Evolutionary conservation across 345 rosid species (phyloP).

Genomic region (Pistacia integerrima): DNA sequence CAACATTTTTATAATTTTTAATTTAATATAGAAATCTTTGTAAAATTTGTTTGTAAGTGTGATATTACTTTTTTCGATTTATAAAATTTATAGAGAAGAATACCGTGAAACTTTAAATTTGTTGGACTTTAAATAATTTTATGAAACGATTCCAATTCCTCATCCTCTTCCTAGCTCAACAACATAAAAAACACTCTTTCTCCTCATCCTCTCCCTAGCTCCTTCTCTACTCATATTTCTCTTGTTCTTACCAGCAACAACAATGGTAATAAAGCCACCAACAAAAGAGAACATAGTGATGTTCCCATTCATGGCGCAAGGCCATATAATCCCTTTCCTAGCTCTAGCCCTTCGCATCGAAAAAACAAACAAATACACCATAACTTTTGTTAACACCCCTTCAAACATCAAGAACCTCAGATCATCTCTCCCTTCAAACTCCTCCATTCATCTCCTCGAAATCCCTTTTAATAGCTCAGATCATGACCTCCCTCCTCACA

Average conservation of each 20-base stretch:
- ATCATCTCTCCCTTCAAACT: slow-evolving; percentile 32
- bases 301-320: slow-evolving; percentile 49
- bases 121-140: too few species aligned
- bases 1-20: too few species aligned
- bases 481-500: slow-evolving; percentile 48
- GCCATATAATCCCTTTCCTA: slow-evolving; percentile 46
- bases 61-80: too few species aligned
- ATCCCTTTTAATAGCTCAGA: slow-evolving; percentile 40
- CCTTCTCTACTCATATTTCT: too few species aligned
- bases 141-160: too few species aligned
- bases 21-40: too few species aligned
- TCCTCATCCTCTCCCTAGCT: too few species aligned
- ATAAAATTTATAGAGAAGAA: too few species aligned
- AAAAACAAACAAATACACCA: slow-evolving; percentile 13
- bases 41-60: too few species aligned
- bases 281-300: slow-evolving; percentile 22
- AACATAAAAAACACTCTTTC: too few species aligned
- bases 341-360: slow-evolving; percentile 43
- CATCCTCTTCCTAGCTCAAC: too few species aligned
- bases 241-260: neutral
- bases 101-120: too few species aligned
- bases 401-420: slow-evolving; percentile 38
- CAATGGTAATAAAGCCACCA: neutral
- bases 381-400: slow-evolving; percentile 45
- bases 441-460: slow-evolving; percentile 41